Conservation (phyloP, 2,329 filamentous ascomycete genomes). For the Cladophialophora yegresii region DNA sequence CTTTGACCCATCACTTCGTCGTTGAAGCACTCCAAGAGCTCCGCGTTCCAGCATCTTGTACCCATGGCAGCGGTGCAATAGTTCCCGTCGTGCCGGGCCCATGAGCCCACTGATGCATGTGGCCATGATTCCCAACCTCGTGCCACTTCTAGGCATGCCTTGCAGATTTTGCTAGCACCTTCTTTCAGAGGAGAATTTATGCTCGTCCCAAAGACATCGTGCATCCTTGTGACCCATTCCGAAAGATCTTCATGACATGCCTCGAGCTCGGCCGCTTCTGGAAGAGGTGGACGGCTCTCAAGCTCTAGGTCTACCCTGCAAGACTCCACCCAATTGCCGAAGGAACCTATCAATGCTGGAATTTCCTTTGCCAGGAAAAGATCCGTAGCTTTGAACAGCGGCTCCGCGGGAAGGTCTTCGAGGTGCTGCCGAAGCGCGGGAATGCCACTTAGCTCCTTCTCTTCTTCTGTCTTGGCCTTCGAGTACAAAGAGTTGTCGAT, state of each 20-base stretch:
- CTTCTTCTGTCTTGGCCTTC: background rate
- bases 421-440: background rate
- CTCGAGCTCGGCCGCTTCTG: background rate
- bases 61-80: background rate
- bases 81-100: background rate
- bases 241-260: background rate
- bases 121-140: background rate
- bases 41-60: conserved; percentile 10
- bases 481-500: background rate
- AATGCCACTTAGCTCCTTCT: background rate
- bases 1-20: background rate
- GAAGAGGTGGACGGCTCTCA: background rate
- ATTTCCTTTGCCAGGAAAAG: background rate
- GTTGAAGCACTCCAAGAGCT: conserved; percentile 11
- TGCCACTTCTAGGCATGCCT: background rate
- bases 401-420: background rate
- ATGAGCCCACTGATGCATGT: background rate
- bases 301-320: background rate
- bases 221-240: background rate
- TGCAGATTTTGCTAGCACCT: background rate
- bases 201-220: background rate
- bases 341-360: background rate
- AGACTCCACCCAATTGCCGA: background rate
- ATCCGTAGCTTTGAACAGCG: background rate
- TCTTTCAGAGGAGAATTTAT: background rate